A percentile compares a stretch with the other conserved stretches of the same genome.
Conservation (phyloP, 2,329 filamentous ascomycete species). For the Dryadomyces sulphureus region DNA sequence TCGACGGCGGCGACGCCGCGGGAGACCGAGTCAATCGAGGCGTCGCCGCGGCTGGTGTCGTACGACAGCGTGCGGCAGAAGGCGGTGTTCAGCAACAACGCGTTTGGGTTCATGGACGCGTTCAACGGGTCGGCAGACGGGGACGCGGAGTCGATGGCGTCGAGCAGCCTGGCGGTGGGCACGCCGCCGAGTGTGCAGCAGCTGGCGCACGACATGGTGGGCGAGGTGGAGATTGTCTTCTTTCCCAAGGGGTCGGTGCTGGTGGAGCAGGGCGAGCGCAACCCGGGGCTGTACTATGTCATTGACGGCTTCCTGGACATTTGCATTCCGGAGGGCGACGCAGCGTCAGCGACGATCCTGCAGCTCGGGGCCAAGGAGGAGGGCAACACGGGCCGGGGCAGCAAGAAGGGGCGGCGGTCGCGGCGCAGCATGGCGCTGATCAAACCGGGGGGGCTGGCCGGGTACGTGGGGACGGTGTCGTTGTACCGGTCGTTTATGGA, state of each 20-base stretch:
- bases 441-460: constrained; percentile 86
- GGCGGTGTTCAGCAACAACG: constrained; percentile 63
- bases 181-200: constrained; percentile 49
- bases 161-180: constrained; percentile 40
- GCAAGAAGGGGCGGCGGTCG: constrained; percentile 29
- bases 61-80: constrained; percentile 73
- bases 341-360: constrained; percentile 21
- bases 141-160: constrained; percentile 75
- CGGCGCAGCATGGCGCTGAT: constrained; percentile 72
- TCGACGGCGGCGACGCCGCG: constrained; percentile 49
- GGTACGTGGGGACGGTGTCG: constrained; percentile 87
- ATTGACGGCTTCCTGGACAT: constrained; percentile 95
- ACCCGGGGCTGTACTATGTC: constrained; percentile 92
- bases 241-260: constrained; percentile 90
- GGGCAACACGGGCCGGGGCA: constrained; percentile 16
- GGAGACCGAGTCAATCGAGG: constrained; percentile 63
- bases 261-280: constrained; percentile 93
- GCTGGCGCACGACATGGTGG: constrained; percentile 65
- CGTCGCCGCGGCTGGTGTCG: constrained; percentile 70
- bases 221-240: constrained; percentile 93
- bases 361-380: background rate
- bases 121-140: constrained; percentile 66
- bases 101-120: constrained; percentile 81
- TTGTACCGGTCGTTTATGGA: constrained; percentile 95
- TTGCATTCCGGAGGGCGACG: constrained; percentile 60